Percentiles rank a stretch among this genome's conserved stretches.
Conservation (phyloP, 2,329 filamentous ascomycete genomes). For the Dactylellina sp. region DNA sequence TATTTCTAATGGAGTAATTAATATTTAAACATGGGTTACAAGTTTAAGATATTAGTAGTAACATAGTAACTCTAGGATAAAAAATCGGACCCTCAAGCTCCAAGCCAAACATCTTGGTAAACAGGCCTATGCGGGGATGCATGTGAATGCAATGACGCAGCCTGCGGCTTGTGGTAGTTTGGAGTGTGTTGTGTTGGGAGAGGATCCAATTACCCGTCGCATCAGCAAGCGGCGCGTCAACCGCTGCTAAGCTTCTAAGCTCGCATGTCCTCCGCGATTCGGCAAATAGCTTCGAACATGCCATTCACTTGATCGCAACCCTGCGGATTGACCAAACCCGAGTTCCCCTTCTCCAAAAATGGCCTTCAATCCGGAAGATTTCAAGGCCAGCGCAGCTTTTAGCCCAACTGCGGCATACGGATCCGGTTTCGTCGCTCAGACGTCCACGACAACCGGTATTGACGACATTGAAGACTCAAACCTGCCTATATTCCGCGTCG, state of each 20-base stretch:
- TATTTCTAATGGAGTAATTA: no score
- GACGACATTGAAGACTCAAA: conserved; percentile 71
- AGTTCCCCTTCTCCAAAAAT: conserved; percentile 24
- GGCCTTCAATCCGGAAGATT: conserved; percentile 54
- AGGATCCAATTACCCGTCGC: conserved; percentile 20
- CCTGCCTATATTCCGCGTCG: conserved; percentile 92
- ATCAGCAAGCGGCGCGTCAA: conserved; percentile 31
- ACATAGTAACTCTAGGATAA: no score
- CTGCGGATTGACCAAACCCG: neutral
- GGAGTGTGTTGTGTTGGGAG: conserved; percentile 21
- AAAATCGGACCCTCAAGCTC: no score
- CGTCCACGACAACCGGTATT: conserved; percentile 45
- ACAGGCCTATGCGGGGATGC: no score
- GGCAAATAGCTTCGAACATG: conserved; percentile 25
- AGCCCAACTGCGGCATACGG: conserved; percentile 26
- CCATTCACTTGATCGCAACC: conserved; percentile 36
- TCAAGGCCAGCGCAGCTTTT: conserved; percentile 41
- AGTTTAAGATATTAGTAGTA: no score
- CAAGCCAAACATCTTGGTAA: no score
- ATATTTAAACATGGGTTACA: no score
- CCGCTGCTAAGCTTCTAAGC: conserved; percentile 10
- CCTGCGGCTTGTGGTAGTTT: conserved; percentile 31
- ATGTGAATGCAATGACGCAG: no score
- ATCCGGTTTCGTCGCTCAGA: conserved; percentile 54
- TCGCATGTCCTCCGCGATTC: conserved; percentile 8